Base-by-base conservation (phyloP, 345 rosid species). In the Corchorus olitorius region DNA sequence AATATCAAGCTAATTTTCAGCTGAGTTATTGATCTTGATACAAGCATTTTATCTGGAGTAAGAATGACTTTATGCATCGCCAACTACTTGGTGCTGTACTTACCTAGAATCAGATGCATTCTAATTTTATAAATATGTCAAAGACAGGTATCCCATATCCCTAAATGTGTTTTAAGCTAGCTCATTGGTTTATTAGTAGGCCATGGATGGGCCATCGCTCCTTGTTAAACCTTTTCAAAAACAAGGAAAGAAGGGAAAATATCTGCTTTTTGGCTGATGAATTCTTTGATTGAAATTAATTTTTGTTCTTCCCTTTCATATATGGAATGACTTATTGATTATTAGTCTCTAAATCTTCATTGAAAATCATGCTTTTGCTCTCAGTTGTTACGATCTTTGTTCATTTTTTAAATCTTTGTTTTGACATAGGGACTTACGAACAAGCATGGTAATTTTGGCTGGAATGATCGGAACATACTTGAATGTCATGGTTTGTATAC, bases 381-480 rank as follows among this genome's bases (percentile, higher is more conserved):
- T 27, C 27, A 27, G 27, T 27, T 27, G 27, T 27, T 1, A 27
- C 1, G 27, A 27, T 27, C 27, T 27, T 27, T 27, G 27, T 56
- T 61, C 48, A 39, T 60, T 27, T 37, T 4, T 58, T 72, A 12
- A 65, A n/a, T 39, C 56, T 54, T 72, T 63, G 12, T 55, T 67
- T 72, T 16, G 76, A 59, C 74, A 58, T 74, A 96, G 99, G 90
- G 93, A 92, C 74, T 83, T 96, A 77, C 88, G 94, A 78, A 81
- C 77, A 8, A 88, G 84, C 83, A 82, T 91, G 48, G 27, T 88
- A 68, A 84, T 96, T 81, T 72, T 96, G 83, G 92, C 90, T 70
- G 98, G 99, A 84, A 96, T 96, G 99, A 86, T 96, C 65, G 77
- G 87, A 75, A 93, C 98, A 48, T 93, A 92, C 80, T 79, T 93